Evolutionary conservation across 768 basidiomycete species (phyloP), one percentile per base, ranked within the genome.

Genomic region (Termitomyces sp.): DNA sequence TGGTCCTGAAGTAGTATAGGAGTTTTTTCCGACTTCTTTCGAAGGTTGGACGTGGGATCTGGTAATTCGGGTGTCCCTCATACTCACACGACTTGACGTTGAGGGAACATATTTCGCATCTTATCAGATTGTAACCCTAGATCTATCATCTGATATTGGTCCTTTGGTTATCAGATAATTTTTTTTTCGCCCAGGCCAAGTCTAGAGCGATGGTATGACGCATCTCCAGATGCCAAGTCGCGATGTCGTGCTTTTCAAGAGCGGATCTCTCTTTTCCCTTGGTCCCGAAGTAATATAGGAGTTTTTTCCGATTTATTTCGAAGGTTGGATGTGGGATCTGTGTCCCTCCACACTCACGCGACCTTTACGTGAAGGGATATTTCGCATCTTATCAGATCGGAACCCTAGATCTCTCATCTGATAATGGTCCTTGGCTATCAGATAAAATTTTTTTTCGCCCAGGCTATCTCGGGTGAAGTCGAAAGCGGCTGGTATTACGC

Each of bases 371-470:
- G 6, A n/a, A 39, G 28, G 51, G 18, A 22, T 24, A 24, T 41
- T 51, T 55, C 48, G 26, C 58, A 69, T 70, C 70, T 73, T 70
- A 74, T 73, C 72, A 71, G 72, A 73, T 73, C 49, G 5, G 58
- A 5, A 65, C 59, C 65, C 64, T 52, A 59, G 55, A 61, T 57
- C 50, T 58, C 46, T 54, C 61, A 64, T 68, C 67, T 68, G 67
- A 69, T 67, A 66, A 67, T 39, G 24, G 22, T n/a, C 10, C 28
- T 22, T 13, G 7, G 60, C 66, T 66, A 70, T 69, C 67, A 66
- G 64, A 65, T 64, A n/a, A 52, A 54, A 18, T 49, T 48, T 55
- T 56, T 28, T 6, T 7, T 2, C 7, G 18, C 18, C n/a, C 37
- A 12, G 33, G 33, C 4, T 1, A 20, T n/a, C n/a, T 22, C 33